A percentile compares a stretch with the other conserved stretches of the same genome.
Conservation (phyloP, 106 monocot genomes). For the Apostasia shenzhenica region DNA sequence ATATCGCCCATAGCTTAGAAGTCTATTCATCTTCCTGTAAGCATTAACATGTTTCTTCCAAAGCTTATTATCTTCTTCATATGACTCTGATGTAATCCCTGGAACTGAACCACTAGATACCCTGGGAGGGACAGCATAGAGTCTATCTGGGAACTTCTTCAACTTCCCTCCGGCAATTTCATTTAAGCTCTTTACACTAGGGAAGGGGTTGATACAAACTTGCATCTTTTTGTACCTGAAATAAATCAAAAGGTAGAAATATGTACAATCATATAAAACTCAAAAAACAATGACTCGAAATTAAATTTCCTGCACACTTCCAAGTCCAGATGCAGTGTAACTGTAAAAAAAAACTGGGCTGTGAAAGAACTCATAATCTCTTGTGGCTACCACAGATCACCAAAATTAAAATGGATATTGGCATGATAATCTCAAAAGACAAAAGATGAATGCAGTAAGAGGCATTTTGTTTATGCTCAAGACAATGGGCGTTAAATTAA, state of each 20-base stretch:
- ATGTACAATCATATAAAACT: no score
- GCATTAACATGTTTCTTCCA: conserved; percentile 47
- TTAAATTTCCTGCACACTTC: no score
- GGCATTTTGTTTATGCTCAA: no score
- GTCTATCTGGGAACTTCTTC: conserved; percentile 41
- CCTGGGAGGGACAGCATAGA: conserved; percentile 45
- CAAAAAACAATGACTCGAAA: no score
- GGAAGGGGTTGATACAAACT: conserved; percentile 29
- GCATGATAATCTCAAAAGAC: no score
- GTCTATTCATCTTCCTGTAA: conserved; percentile 47
- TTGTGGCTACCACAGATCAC: no score
- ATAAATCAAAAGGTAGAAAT: neutral
- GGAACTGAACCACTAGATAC: conserved; percentile 21
- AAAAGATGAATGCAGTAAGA: no score
- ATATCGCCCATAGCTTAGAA: conserved; percentile 32
- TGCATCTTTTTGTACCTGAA: conserved; percentile 57
- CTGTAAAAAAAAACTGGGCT: no score
- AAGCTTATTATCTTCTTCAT: conserved; percentile 30
- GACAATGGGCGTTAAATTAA: no score
- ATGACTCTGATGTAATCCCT: conserved; percentile 24
- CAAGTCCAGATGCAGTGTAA: no score
- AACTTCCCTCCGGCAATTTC: conserved; percentile 30
- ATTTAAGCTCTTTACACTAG: conserved; percentile 7
- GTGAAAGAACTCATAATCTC: no score
- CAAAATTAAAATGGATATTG: no score